These are phyloP conservation scores for Corniculantispora saksenae DNA, from an alignment of 2,329 filamentous ascomycete genomes.

Conservation along the genomic window DNA sequence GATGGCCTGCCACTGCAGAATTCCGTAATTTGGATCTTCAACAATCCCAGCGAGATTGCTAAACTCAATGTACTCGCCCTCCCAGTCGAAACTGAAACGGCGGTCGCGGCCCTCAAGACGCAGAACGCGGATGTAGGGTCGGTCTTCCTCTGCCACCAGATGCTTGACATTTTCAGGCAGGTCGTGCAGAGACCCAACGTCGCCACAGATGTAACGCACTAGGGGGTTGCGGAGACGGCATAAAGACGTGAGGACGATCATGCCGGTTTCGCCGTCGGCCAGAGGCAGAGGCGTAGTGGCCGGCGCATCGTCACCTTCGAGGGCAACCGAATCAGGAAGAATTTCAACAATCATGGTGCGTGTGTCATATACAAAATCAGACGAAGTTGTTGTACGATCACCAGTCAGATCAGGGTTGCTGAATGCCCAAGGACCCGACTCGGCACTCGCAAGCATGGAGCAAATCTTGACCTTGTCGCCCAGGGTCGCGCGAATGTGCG, in stretches of 20 bases:
- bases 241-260: conserved; percentile 44
- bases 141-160: conserved; percentile 25
- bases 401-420: conserved; percentile 32
- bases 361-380: conserved; percentile 42
- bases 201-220: conserved; percentile 45
- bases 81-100: conserved; percentile 46
- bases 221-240: conserved; percentile 44
- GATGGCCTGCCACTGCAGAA: conserved; percentile 47
- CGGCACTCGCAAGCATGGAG: conserved; percentile 44
- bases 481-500: conserved; percentile 33
- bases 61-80: conserved; percentile 41
- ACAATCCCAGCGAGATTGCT: conserved; percentile 29
- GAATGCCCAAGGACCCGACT: conserved; percentile 42
- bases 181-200: conserved; percentile 42
- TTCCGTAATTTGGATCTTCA: conserved; percentile 25
- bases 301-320: neutral
- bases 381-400: conserved; percentile 4
- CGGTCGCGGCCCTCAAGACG: conserved; percentile 43
- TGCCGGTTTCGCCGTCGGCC: conserved; percentile 35
- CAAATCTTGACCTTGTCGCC: conserved; percentile 35
- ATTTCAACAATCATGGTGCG: conserved; percentile 41
- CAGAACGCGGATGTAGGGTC: conserved; percentile 34
- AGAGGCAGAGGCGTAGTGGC: conserved; percentile 20
- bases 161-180: conserved; percentile 27
- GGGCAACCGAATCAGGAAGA: conserved; percentile 27